phyloP scores from a whole-genome alignment of 257 asterid species.

The Solanum paucissectum region DNA sequence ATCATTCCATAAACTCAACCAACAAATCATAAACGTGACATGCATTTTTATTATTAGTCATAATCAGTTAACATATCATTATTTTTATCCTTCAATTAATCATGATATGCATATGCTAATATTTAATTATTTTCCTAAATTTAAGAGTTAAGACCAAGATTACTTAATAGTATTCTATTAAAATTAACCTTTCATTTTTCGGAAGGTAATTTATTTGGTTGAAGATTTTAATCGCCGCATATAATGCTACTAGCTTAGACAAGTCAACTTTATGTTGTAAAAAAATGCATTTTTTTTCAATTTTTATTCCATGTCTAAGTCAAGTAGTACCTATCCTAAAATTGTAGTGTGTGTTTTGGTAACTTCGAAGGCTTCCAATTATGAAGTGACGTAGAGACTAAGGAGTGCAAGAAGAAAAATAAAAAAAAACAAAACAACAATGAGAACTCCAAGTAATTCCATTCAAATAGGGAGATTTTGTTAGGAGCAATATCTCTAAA shows the following conservation, averaged over 20 bases:
- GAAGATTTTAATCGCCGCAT: too few species aligned
- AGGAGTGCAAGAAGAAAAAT: neutral
- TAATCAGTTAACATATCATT: neutral
- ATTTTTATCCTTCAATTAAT: neutral
- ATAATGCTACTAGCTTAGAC: neutral
- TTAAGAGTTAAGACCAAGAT: too few species aligned
- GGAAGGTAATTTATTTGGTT: too few species aligned
- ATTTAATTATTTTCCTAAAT: too few species aligned
- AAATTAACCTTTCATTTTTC: too few species aligned
- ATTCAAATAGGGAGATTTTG: too few species aligned
- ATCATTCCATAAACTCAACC: neutral
- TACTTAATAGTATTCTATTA: too few species aligned
- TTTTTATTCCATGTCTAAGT: neutral
- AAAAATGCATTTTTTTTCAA: neutral
- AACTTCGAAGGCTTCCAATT: neutral
- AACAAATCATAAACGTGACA: neutral
- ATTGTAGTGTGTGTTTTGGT: neutral
- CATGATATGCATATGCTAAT: neutral
- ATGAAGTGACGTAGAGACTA: neutral
- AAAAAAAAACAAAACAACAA: too few species aligned
- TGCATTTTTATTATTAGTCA: neutral
- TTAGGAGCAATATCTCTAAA: too few species aligned
- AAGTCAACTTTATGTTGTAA: neutral
- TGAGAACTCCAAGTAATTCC: too few species aligned
- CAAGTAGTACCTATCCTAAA: neutral